Base-by-base conservation (phyloP, 768 basidiomycete species). In the Leccinum longicurvipes region DNA sequence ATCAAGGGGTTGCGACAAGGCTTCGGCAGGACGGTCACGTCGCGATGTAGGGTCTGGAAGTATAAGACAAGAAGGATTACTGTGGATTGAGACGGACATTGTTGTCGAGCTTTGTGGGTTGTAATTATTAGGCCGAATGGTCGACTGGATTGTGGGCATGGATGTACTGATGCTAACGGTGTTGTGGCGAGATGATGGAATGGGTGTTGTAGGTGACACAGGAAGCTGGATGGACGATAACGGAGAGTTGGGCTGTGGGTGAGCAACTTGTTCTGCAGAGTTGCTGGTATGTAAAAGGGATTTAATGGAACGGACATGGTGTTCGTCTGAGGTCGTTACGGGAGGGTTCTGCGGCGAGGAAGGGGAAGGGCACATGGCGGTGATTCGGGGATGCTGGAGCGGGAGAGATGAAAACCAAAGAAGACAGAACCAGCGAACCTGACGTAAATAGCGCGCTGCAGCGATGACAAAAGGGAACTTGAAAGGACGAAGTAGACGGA, bases 301-400 rank as follows among this genome's bases (percentile, higher is more conserved):
- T 50, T 48, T 47, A 56, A 55, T 46, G 50, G 51, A 50, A 50
- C 24, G 41, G 47, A 57, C 52, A 42, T 50, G 41, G 14, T 50
- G 50, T 55, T 56, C 54, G 56, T 61, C 61, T 39, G 51, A 41
- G 32, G 48, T 64, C 55, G 57, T 60, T 39, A 62, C 60, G 62
- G 61, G 57, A 49, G 62, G 47, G 56, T 65, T 69, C 54, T 65
- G 56, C 50, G 67, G 66, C 41, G 60, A 60, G 58, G 63, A 68
- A 55, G 58, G 29, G 47, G 63, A 62, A 58, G 52, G 32, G 46
- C 47, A 55, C 71, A 72, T 72, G 57, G 55, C 25, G 60, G 65
- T 39, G 66, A 60, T 66, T 70, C 68, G 57, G 61, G 57, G 53
- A 59, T 17, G 55, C 60, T 58, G 49, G 21, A 60, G 55, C 3